These are phyloP conservation scores for Raphanus sativus DNA, from an alignment of 345 rosid genomes.

Conservation along the genomic window DNA sequence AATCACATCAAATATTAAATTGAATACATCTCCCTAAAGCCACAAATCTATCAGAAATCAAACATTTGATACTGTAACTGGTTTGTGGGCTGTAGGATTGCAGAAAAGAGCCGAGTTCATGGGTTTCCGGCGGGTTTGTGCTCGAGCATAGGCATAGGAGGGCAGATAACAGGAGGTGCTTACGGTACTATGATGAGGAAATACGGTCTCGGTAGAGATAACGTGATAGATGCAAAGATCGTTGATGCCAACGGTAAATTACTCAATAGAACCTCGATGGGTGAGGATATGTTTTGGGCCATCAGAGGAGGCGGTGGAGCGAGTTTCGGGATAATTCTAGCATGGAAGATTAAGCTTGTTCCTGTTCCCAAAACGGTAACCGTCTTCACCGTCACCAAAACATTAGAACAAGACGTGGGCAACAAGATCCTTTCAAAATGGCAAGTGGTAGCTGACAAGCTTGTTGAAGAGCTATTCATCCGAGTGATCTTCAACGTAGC, in stretches of 20 bases:
- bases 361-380: not conserved
- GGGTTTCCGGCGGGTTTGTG: conserved; percentile 67
- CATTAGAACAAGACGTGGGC: conserved; percentile 22
- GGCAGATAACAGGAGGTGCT: conserved; percentile 60
- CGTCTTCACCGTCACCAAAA: not conserved
- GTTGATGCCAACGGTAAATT: conserved; percentile 47
- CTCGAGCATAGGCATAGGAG: conserved; percentile 57
- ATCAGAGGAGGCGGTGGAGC: not conserved
- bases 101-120: conserved; percentile 50
- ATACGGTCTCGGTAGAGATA: conserved; percentile 65
- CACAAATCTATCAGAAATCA: too few species aligned
- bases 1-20: too few species aligned
- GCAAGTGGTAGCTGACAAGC: conserved; percentile 46
- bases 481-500: conserved; percentile 41
- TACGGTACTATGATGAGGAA: conserved; percentile 69
- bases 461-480: conserved; percentile 53
- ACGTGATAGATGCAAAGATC: conserved; percentile 60
- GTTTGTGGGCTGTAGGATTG: conserved; percentile 33
- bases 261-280: not conserved
- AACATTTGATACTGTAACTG: not conserved
- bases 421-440: conserved; percentile 46
- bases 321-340: not conserved
- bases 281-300: not conserved
- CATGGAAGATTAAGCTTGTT: not conserved
- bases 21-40: too few species aligned